Conservation (phyloP, 2,329 filamentous ascomycete species). For the Ophiosphaerella herpotricha region DNA sequence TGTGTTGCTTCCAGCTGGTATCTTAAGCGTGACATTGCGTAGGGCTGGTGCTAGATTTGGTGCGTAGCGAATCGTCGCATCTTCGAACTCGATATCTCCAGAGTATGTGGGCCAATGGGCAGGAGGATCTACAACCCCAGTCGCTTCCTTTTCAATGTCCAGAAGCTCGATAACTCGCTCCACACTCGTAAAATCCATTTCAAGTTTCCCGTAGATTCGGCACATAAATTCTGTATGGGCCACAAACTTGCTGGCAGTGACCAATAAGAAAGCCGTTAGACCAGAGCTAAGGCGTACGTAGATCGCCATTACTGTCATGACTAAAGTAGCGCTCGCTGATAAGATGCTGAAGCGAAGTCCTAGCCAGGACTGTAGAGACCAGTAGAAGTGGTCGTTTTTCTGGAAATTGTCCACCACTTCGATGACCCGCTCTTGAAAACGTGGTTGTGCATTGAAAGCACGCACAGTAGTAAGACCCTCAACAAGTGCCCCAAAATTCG, state of each 20-base stretch:
- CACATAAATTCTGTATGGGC: conserved; percentile 74
- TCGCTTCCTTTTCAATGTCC: conserved; percentile 74
- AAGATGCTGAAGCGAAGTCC: conserved; percentile 76
- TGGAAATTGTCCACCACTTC: conserved; percentile 85
- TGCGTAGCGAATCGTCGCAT: conserved; percentile 80
- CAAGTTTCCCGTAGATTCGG: conserved; percentile 78
- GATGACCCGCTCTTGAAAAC: conserved; percentile 81
- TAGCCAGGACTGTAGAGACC: conserved; percentile 83
- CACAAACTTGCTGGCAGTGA: conserved; percentile 70
- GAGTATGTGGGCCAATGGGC: conserved; percentile 75
- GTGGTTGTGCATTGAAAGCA: conserved; percentile 76
- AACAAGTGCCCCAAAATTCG: conserved; percentile 86
- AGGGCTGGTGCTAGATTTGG: conserved; percentile 76
- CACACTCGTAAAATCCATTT: conserved; percentile 91
- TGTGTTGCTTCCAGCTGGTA: conserved; percentile 77
- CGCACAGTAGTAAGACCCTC: conserved; percentile 86
- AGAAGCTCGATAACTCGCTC: conserved; percentile 84
- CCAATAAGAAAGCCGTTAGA: conserved; percentile 80
- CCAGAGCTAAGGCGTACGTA: conserved; percentile 76
- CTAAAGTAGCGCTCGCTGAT: conserved; percentile 73
- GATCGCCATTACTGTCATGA: conserved; percentile 74
- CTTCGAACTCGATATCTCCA: conserved; percentile 75
- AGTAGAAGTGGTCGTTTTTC: conserved; percentile 96
- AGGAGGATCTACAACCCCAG: conserved; percentile 69
- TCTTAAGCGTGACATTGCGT: conserved; percentile 68